Conservation (phyloP, 805 yeast species). For the Candida boidinii region DNA sequence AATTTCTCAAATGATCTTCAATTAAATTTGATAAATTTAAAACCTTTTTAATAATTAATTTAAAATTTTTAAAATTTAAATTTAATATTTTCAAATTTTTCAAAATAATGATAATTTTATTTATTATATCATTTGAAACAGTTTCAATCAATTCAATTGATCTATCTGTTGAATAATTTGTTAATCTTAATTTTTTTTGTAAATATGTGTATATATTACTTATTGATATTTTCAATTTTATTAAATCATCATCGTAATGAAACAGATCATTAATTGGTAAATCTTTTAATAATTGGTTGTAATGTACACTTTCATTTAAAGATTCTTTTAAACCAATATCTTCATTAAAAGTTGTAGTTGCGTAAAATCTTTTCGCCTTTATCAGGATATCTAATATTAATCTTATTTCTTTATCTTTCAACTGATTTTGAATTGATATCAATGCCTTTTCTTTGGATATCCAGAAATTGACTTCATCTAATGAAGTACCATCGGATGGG, state of each 20-base stretch:
- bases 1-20: slow-evolving; percentile 56
- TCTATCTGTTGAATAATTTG: slow-evolving; percentile 56
- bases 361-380: slow-evolving; percentile 70
- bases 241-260: slow-evolving; percentile 32
- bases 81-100: slow-evolving; percentile 34
- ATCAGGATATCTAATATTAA: slow-evolving; percentile 53
- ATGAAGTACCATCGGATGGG: slow-evolving; percentile 44
- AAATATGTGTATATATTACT: slow-evolving; percentile 48
- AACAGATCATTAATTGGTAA: slow-evolving; percentile 57
- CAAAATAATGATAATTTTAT: slow-evolving; percentile 32
- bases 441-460: slow-evolving; percentile 57
- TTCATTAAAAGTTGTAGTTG: slow-evolving; percentile 61
- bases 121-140: slow-evolving; percentile 47
- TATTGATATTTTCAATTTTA: slow-evolving; percentile 36
- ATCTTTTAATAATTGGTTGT: slow-evolving; percentile 57
- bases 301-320: slow-evolving; percentile 38
- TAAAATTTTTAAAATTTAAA: slow-evolving; percentile 32
- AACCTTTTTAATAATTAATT: slow-evolving; percentile 19
- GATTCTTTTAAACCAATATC: slow-evolving; percentile 63
- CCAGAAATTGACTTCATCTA: slow-evolving; percentile 78
- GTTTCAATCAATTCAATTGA: slow-evolving; percentile 61
- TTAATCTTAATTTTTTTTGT: slow-evolving; percentile 50
- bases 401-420: slow-evolving; percentile 42
- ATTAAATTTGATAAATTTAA: slow-evolving; percentile 34
- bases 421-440: slow-evolving; percentile 45